Conservation (phyloP, 176 grass and related monocot species). For the bread wheat (Triticum aestivum) region DNA sequence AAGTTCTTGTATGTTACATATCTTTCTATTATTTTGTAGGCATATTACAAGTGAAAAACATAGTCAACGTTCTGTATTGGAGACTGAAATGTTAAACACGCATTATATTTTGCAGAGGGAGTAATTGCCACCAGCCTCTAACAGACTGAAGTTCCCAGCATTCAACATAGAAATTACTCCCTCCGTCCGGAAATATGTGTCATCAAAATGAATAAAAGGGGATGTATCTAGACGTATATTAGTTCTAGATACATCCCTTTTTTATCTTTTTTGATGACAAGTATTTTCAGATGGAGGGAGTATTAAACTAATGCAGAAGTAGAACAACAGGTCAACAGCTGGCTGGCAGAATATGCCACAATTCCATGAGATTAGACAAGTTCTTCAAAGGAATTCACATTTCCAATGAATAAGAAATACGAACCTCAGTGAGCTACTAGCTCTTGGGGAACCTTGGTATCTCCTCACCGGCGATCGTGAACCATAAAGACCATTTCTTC, state of each 20-base stretch:
- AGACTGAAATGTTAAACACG: not conserved
- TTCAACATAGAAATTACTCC: not conserved
- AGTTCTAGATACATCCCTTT: too few relatives aligned
- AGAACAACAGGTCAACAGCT: not conserved
- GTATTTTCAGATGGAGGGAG: too few relatives aligned
- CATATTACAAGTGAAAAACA: constrained; percentile 9
- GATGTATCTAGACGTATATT: too few relatives aligned
- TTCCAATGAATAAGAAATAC: constrained; percentile 29
- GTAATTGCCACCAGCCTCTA: not conserved
- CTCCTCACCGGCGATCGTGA: constrained; percentile 46
- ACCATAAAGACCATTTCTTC: constrained; percentile 45
- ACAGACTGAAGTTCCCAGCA: not conserved
- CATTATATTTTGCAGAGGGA: not conserved
- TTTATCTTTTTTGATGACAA: too few relatives aligned
- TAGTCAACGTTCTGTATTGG: constrained; percentile 3
- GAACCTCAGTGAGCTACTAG: constrained; percentile 59
- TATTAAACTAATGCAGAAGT: constrained; percentile 22
- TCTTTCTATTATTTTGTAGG: constrained; percentile 1
- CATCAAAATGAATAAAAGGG: too few relatives aligned
- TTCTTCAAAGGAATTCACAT: not conserved
- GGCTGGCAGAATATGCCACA: not conserved
- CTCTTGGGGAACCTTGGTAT: constrained; percentile 49
- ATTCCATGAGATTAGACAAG: not conserved
- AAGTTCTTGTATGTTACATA: not conserved
- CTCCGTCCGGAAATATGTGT: too few relatives aligned